Conservation (phyloP, 2,329 filamentous ascomycete genomes). For the Penicillium sp. region DNA sequence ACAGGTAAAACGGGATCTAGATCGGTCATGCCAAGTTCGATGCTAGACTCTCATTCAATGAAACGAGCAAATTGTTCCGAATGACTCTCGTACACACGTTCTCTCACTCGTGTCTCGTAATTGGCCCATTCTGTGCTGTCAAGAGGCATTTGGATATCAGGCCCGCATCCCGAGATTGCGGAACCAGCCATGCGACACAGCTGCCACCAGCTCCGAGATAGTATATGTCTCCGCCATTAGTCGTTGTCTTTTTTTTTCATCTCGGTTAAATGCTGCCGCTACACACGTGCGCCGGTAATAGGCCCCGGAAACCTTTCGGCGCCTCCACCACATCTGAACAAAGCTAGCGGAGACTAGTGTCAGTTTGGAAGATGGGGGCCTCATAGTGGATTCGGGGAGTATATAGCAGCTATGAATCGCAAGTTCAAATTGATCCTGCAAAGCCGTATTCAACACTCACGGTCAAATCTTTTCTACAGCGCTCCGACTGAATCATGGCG, state of each 20-base stretch:
- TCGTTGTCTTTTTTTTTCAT: slow-evolving; percentile 1
- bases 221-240: background rate
- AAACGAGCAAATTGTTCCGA: background rate
- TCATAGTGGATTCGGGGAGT: background rate
- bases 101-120: background rate
- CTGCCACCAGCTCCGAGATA: background rate
- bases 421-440: too few relatives aligned
- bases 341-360: slow-evolving; percentile 6
- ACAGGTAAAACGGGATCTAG: too few relatives aligned
- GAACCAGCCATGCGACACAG: background rate
- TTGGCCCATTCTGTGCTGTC: slow-evolving; percentile 1
- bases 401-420: slow-evolving; percentile 4
- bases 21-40: too few relatives aligned
- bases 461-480: too few relatives aligned
- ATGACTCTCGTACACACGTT: background rate
- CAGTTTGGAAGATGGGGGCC: background rate
- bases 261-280: slow-evolving; percentile 8
- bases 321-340: slow-evolving; percentile 4
- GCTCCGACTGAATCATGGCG: background rate
- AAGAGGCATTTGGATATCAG: background rate
- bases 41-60: background rate
- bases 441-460: too few relatives aligned
- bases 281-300: slow-evolving; percentile 11
- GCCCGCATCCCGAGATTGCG: background rate
- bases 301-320: slow-evolving; percentile 1